phyloP scores from a whole-genome alignment of 352 stramenopile species.

The Globisporangium parvum region DNA sequence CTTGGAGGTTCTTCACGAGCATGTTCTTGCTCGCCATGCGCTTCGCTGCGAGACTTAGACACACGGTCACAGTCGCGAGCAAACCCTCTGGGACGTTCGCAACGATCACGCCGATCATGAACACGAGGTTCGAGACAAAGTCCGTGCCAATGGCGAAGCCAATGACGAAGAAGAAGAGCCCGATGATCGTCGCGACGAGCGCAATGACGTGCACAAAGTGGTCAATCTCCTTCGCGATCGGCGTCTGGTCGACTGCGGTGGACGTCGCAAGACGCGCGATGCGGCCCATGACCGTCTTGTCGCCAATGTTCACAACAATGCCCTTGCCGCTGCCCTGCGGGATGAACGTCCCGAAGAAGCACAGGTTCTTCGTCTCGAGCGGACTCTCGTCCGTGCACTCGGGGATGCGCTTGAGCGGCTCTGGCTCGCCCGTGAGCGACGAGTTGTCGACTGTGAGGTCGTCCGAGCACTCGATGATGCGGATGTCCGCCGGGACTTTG shows the following conservation, averaged over 20 bases:
- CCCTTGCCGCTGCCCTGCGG: slow-evolving; percentile 62
- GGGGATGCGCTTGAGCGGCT: slow-evolving; percentile 80
- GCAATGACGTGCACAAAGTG: slow-evolving; percentile 69
- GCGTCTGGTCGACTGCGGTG: slow-evolving; percentile 40
- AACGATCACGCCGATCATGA: slow-evolving; percentile 96
- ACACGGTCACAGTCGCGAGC: slow-evolving; percentile 89
- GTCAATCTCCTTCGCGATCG: slow-evolving; percentile 60
- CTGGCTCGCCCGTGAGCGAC: slow-evolving; percentile 79
- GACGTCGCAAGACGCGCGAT: slow-evolving; percentile 63
- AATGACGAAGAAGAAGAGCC: slow-evolving; percentile 56
- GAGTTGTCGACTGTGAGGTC: slow-evolving; percentile 89
- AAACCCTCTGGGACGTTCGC: slow-evolving; percentile 93
- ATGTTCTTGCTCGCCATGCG: slow-evolving; percentile 89
- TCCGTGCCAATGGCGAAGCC: slow-evolving; percentile 46
- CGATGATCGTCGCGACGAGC: slow-evolving; percentile 45
- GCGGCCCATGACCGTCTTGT: slow-evolving; percentile 81
- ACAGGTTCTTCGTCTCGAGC: slow-evolving; percentile 79
- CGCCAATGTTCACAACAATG: slow-evolving; percentile 60
- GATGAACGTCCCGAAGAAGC: slow-evolving; percentile 79
- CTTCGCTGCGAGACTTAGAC: slow-evolving; percentile 87
- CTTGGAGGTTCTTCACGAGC: slow-evolving; percentile 93
- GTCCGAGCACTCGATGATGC: slow-evolving; percentile 91
- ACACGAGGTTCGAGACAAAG: slow-evolving; percentile 80
- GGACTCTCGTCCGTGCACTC: slow-evolving; percentile 74
- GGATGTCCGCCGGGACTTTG: slow-evolving; percentile 94